Percentiles rank a stretch among this genome's conserved stretches.
Evolutionary conservation across 2,329 filamentous ascomycete species (phyloP).

Genomic region (Neopestalotiopsis clavispora): DNA sequence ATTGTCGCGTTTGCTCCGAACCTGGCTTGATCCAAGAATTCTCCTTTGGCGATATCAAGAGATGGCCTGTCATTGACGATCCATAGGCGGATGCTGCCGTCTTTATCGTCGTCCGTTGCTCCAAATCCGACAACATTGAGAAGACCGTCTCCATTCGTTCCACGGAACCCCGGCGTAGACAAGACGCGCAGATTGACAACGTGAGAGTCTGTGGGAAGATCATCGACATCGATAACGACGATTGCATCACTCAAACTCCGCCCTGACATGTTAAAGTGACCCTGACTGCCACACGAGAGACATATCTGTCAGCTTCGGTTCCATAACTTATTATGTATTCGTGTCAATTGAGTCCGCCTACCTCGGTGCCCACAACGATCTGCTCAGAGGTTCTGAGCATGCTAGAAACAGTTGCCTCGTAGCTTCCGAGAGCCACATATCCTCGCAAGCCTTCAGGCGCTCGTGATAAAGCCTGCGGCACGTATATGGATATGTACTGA

Average conservation of each 20-base stretch:
- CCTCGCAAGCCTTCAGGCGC: conserved; percentile 35
- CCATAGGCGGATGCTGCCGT: conserved; percentile 27
- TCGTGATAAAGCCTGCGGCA: conserved; percentile 34
- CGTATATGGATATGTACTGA: conserved; percentile 34
- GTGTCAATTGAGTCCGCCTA: conserved; percentile 17
- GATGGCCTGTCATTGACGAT: conserved; percentile 33
- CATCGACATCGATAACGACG: conserved; percentile 38
- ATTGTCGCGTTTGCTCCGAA: conserved; percentile 25
- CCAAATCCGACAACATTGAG: conserved; percentile 37
- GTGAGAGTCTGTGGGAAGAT: conserved; percentile 21
- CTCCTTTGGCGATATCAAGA: conserved; percentile 27
- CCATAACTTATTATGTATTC: not conserved
- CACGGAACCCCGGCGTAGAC: conserved; percentile 32
- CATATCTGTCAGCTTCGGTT: not conserved
- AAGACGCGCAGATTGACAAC: conserved; percentile 29
- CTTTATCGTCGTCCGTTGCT: conserved; percentile 30
- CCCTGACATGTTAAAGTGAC: conserved; percentile 31
- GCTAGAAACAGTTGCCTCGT: conserved; percentile 37
- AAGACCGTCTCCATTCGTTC: conserved; percentile 36
- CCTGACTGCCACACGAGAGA: not conserved
- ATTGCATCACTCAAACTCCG: conserved; percentile 37
- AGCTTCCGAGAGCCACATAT: conserved; percentile 37
- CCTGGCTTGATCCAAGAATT: conserved; percentile 20
- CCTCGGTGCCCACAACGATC: conserved; percentile 33
- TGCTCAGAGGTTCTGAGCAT: conserved; percentile 29